These are phyloP conservation scores for Rosellinia necatrix DNA, from an alignment of 2,329 filamentous ascomycete genomes.

Conservation along the genomic window DNA sequence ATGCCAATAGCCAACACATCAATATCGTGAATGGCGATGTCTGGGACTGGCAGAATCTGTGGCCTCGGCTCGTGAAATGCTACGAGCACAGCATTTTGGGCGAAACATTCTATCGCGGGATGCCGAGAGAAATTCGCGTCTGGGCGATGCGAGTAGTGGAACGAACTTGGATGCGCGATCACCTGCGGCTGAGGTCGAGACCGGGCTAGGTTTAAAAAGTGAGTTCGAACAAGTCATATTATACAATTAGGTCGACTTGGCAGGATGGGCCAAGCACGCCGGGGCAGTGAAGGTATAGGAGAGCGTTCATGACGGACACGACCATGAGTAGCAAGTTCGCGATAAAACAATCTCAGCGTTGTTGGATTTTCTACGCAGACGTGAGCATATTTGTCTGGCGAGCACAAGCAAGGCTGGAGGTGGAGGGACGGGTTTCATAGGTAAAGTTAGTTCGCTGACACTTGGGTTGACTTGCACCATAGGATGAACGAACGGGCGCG, in stretches of 20 bases:
- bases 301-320: constrained; percentile 44
- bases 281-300: constrained; percentile 48
- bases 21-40: constrained; percentile 49
- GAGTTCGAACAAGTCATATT: constrained; percentile 37
- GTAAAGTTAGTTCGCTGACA: constrained; percentile 41
- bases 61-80: constrained; percentile 45
- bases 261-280: constrained; percentile 45
- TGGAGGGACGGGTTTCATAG: constrained; percentile 44
- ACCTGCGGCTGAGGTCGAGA: constrained; percentile 39
- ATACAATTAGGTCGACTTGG: constrained; percentile 47
- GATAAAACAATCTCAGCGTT: constrained; percentile 49
- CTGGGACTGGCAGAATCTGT: constrained; percentile 48
- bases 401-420: constrained; percentile 50
- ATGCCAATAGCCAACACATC: constrained; percentile 46
- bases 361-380: constrained; percentile 50
- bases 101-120: constrained; percentile 39
- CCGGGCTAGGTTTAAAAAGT: constrained; percentile 36
- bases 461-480: constrained; percentile 38
- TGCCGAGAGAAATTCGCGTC: constrained; percentile 24
- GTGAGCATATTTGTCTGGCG: constrained; percentile 46
- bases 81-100: too few species aligned
- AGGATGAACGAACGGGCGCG: constrained; percentile 23
- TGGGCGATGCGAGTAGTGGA: constrained; percentile 22
- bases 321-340: constrained; percentile 44
- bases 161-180: constrained; percentile 35